Evolutionary conservation across 306 rosid species (phyloP).

Genomic region (Quercus variabilis): DNA sequence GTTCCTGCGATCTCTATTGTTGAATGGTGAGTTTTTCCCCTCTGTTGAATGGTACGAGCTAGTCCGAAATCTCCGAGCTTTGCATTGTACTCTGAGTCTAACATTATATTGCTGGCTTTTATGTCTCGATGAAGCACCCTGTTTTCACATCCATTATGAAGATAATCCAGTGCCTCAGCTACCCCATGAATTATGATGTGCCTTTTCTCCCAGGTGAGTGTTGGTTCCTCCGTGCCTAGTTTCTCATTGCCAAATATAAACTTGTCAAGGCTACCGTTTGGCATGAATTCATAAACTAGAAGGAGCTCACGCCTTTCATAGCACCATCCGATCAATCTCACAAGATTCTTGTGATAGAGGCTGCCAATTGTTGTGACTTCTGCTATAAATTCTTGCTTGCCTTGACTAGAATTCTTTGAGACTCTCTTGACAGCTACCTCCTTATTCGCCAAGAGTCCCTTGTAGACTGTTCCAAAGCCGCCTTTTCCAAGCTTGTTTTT

Average conservation of each 20-base stretch:
- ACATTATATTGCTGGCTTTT: slow-evolving; percentile 73
- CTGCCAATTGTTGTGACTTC: too few species aligned
- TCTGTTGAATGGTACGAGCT: slow-evolving; percentile 54
- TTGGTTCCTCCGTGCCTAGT: background rate
- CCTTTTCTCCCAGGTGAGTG: slow-evolving; percentile 45
- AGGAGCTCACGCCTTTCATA: too few species aligned
- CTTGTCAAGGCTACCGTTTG: slow-evolving; percentile 47
- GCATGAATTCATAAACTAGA: too few species aligned
- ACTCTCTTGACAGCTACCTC: too few species aligned
- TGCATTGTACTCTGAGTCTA: slow-evolving; percentile 52
- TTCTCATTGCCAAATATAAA: slow-evolving; percentile 35
- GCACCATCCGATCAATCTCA: too few species aligned
- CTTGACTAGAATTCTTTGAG: too few species aligned
- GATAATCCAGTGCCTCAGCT: slow-evolving; percentile 74
- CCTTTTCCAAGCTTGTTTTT: slow-evolving; percentile 15
- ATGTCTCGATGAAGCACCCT: slow-evolving; percentile 73
- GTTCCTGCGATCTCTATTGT: slow-evolving; percentile 79
- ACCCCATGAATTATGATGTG: slow-evolving; percentile 46
- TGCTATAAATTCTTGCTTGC: too few species aligned
- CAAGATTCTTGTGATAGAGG: too few species aligned
- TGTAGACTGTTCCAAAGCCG: too few species aligned
- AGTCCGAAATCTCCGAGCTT: slow-evolving; percentile 78
- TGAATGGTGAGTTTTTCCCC: slow-evolving; percentile 58
- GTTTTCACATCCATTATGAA: slow-evolving; percentile 65
- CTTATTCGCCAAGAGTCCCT: too few species aligned